Evolutionary conservation across 2,329 filamentous ascomycete genomes (phyloP), one percentile per base, ranked within the genome.

Genomic region (Colletotrichum trifolii): DNA sequence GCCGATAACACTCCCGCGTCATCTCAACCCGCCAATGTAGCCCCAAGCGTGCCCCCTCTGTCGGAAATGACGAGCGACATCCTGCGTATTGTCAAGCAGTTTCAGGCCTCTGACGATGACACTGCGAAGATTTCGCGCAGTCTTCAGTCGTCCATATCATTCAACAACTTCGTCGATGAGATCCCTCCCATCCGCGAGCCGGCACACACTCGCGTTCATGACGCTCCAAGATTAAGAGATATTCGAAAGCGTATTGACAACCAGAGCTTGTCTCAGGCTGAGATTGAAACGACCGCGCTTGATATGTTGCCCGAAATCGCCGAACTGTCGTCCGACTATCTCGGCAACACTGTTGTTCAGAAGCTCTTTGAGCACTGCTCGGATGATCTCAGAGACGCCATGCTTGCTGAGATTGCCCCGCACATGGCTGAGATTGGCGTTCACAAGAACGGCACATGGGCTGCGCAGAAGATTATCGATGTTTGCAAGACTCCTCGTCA

Each of bases 381-480:
- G 0, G 95, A 98, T 75, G 83, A 89, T 46, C 88, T 95, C 46
- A 94, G 96, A 72, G 94, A 97, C 76, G 90, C 91, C 61, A 98
- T 99, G 96, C 83, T 99, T 63, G 79, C 83, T 12, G 89, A 94
- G 74, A 97, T 99, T 72, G 89, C 92, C 3, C 94, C 95, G 63
- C 94, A 97, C 75, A 87, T 98, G 75, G 94, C 95, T 34, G 94
- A 98, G 79, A 97, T 98, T 78, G 96, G 96, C 72, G 90, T 97
- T 8, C 96, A 99, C 85, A 99, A 99, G 87, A 99, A 99, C 73
- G 96, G 96, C 68, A 99, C 96, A 1, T 99, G 96, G 96, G 96
- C 96, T 59, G 96, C 96, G 1, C 96, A 99, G 80, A 99, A 98
- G 85, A 98, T 99, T 73, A 98, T 99, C 71, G 95, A 98, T 73